These are phyloP conservation scores for Diospyros kaki DNA, from an alignment of 148 eudicot species.

Conservation along the genomic window DNA sequence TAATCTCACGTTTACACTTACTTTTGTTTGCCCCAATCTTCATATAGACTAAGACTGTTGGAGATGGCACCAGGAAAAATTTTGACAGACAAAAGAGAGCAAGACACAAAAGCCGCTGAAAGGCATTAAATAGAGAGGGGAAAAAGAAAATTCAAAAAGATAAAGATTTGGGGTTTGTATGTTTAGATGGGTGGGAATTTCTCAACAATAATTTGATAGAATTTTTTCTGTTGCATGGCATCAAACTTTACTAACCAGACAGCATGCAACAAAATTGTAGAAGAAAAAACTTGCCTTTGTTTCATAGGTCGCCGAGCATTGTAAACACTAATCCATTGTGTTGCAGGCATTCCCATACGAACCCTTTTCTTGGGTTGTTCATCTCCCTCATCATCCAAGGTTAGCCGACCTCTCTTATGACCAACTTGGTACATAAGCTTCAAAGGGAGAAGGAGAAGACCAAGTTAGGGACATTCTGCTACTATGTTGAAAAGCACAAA, in stretches of 20 bases:
- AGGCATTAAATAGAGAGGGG: not conserved
- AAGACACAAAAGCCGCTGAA: not conserved
- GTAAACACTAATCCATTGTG: constrained; percentile 21
- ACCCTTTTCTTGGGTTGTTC: constrained; percentile 20
- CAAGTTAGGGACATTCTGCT: not conserved
- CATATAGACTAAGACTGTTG: not conserved
- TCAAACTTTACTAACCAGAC: not conserved
- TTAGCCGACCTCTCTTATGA: constrained; percentile 12
- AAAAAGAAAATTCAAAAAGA: not conserved
- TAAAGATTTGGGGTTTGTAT: not conserved
- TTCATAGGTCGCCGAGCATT: constrained; percentile 19
- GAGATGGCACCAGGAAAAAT: not conserved
- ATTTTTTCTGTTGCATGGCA: not conserved
- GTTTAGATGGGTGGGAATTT: too few species aligned
- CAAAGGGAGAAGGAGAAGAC: not conserved
- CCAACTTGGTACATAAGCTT: constrained; percentile 17
- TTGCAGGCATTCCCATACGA: constrained; percentile 18
- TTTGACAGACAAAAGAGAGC: not conserved
- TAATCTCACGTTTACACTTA: not conserved
- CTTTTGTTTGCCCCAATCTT: not conserved
- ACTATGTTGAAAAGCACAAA: not conserved
- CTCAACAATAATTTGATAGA: not conserved
- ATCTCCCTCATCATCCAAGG: constrained; percentile 12
- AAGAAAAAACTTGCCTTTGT: constrained; percentile 5
- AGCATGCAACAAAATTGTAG: not conserved